Base-by-base conservation (phyloP, 192 early-diverging fungal species). In the Bifiguratus adelaidae region DNA sequence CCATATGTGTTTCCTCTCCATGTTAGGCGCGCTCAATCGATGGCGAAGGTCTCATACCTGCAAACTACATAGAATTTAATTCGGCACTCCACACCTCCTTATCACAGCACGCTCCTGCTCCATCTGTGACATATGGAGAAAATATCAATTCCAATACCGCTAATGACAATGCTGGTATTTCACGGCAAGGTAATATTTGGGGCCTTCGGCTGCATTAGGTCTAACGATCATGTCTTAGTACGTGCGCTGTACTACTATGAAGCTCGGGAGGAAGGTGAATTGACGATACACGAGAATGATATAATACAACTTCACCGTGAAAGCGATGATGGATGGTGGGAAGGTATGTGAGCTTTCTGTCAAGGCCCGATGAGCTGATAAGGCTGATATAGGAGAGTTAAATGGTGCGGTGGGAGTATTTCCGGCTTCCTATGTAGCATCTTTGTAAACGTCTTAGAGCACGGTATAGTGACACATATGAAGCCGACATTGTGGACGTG, bases 291-390 rank as follows among this genome's bases (percentile, higher is more conserved):
- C 12, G 49, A 67, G 51, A 65, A 65, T 0, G 76, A 78, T 22
- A 47, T 52, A 2, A 67, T 78, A 34, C 27, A 55, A 2, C 53
- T 78, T 4, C 72, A 61, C 3, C 70, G 62, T 23, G 63, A 55
- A 20, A 67, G 72, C 41, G 66, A 70, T 33, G 71, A 55, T 15
- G 73, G 73, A 2, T 78, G 76, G 76, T 78, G 72, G 72, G 64
- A 78, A 61, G 76, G 76, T 73, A 67, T n/a, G n/a, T n/a, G n/a
- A n/a, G n/a, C n/a, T n/a, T n/a, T n/a, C n/a, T n/a, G n/a, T n/a
- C n/a, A n/a, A n/a, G n/a, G n/a, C n/a, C n/a, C n/a, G n/a, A n/a
- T n/a, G n/a, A n/a, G n/a, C n/a, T n/a, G n/a, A n/a, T n/a, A n/a
- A n/a, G n/a, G n/a, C n/a, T n/a, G n/a, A n/a, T n/a, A n/a, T n/a